Base-by-base conservation (phyloP, 148 eudicot species). In the Rhododendron vialii region DNA sequence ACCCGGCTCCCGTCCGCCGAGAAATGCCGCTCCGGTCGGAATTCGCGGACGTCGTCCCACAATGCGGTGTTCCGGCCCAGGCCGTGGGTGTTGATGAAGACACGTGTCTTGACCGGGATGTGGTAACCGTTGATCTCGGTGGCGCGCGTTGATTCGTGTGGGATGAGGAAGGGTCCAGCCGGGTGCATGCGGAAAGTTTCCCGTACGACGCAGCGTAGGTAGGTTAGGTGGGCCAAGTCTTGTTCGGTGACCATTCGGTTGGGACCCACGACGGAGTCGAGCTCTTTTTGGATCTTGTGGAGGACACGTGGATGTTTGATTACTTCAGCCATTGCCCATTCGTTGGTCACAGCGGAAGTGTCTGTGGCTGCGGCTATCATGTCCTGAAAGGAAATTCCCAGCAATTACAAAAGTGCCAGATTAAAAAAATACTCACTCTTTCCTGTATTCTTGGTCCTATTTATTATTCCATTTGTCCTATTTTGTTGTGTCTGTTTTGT, bases 331-430 rank as follows among this genome's bases (percentile, higher is more conserved):
- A 97, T 95, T 36, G 98, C 99, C 98, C 99, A 97, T 87, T 97
- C 99, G 87, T 94, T 97, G 15, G 99, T 97, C 90, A 97, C 99
- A 0, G 99, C 96, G 7, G 99, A 97, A 1, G 99, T 97, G 78
- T 97, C 98, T 14, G 99, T 95, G 15, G 99, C 99, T 0, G 98
- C 99, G 2, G 99, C 99, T 92, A 97, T 97, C 99, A 97, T 97
- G 71, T 97, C 99, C 99, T 96, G 61, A 24, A 35, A 3, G 2
- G 12, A 24, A 57, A 82, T 28, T 53, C 15, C 28, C 28, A 24
- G 0, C 30, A 24, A 63, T 63, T 63, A 53, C 12, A 48, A 50
- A 7, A 7, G 48, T 47, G 12, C 11, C 11, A 47, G 2, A 47
- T 47, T 47, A 47, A 47, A 47, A 47, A 8, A 41, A 41, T 41